Conservation (phyloP, 2,329 filamentous ascomycete genomes). For the Macroventuria anomochaeta region DNA sequence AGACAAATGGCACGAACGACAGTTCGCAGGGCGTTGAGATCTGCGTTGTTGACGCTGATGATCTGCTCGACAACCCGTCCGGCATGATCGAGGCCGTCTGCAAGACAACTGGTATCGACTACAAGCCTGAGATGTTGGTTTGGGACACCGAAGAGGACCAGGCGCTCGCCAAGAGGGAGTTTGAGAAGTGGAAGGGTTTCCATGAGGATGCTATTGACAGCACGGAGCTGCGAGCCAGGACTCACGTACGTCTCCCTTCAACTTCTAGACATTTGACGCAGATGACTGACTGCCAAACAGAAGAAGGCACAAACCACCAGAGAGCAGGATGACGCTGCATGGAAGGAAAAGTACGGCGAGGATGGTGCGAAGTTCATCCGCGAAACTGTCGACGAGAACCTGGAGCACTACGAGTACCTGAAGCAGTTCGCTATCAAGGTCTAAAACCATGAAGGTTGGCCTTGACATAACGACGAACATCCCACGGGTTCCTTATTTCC, state of each 20-base stretch:
- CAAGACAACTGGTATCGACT: conserved; percentile 78
- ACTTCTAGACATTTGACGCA: not conserved
- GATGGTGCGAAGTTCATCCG: conserved; percentile 74
- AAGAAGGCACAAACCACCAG: conserved; percentile 68
- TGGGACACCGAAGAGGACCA: conserved; percentile 83
- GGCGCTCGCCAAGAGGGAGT: conserved; percentile 71
- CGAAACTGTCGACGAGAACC: conserved; percentile 73
- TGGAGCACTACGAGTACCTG: conserved; percentile 79
- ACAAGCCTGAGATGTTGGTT: conserved; percentile 76
- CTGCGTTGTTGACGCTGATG: conserved; percentile 91
- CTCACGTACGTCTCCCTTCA: conserved; percentile 58
- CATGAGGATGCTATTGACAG: conserved; percentile 93
- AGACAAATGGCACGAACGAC: conserved; percentile 44
- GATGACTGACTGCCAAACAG: conserved; percentile 36
- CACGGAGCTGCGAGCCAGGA: conserved; percentile 73
- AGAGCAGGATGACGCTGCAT: conserved; percentile 73
- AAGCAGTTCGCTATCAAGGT: conserved; percentile 74
- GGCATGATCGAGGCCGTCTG: conserved; percentile 81
- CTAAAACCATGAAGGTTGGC: conserved; percentile 26
- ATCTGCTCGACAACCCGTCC: conserved; percentile 84
- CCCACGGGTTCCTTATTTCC: not conserved
- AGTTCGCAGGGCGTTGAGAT: conserved; percentile 64
- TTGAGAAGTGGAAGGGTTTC: conserved; percentile 97
- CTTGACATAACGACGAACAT: not conserved
- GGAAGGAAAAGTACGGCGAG: conserved; percentile 75